Base-by-base conservation (phyloP, 768 basidiomycete species). In the Mycena metata region DNA sequence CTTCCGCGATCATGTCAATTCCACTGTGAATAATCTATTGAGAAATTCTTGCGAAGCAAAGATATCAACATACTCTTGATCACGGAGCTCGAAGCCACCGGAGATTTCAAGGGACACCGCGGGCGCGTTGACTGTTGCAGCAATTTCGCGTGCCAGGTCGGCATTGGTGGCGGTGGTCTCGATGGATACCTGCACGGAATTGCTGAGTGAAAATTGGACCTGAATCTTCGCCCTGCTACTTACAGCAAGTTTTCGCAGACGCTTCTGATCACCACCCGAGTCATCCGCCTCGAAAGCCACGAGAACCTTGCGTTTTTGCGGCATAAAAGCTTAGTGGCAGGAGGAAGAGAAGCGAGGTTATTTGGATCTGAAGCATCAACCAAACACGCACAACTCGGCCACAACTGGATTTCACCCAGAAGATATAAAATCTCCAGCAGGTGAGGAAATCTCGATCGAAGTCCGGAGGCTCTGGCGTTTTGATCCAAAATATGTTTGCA, bases 41-140 rank as follows among this genome's bases (percentile, higher is more conserved):
- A 35, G 50, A 4, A 51, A 30, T 7, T 36, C 36, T 12, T 12
- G 36, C 36, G 36, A 36, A 6, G 36, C 36, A 19, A 19, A 3
- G 19, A 10, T 30, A 35, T 17, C 12, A 36, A 36, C 70, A 50
- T 60, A 77, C 76, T 77, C 76, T 69, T 75, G 61, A 8, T 11
- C 35, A 15, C 72, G 69, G 5, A 77, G 66, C 52, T 72, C 72
- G 45, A 76, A 77, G 35, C 76, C 75, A 19, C 69, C 76, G 6
- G 60, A 63, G 17, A 75, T 58, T 56, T 74, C 73, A 30, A 77
- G 67, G 16, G 21, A 66, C 12, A 51, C 47, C 13, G 23, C 57
- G 19, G 62, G 36, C 47, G 59, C 59, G 19, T 73, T 63, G 26
- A 76, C 47, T 1, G 68, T 72, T 43, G 60, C 56, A 30, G 75